phyloP scores from a whole-genome alignment of 768 basidiomycete species.

The Agaricus blazei region DNA sequence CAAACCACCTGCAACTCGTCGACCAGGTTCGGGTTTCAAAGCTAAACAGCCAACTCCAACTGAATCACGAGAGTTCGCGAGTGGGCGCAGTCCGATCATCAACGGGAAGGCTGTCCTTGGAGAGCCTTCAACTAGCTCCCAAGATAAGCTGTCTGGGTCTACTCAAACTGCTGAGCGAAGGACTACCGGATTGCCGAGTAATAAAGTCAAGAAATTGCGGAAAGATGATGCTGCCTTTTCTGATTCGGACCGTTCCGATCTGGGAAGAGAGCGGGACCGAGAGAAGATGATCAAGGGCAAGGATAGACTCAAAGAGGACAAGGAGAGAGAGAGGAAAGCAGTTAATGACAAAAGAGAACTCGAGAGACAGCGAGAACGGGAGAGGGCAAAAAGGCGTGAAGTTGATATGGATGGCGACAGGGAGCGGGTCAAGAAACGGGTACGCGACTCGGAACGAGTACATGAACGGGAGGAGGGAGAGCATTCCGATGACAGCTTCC shows the following conservation, averaged over 20 bases:
- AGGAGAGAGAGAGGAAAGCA: constrained; percentile 3
- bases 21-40: constrained; percentile 13
- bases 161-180: not conserved
- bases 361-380: constrained; percentile 17
- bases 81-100: constrained; percentile 6
- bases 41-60: constrained; percentile 8
- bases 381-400: constrained; percentile 14
- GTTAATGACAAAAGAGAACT: constrained; percentile 12
- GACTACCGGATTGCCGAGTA: not conserved
- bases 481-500: constrained; percentile 15
- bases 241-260: constrained; percentile 7
- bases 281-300: not conserved
- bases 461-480: constrained; percentile 22
- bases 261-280: constrained; percentile 16
- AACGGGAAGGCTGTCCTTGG: constrained; percentile 4
- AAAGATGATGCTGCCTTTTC: constrained; percentile 2
- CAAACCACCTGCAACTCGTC: constrained; percentile 7
- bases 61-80: not conserved
- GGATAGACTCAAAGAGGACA: constrained; percentile 14
- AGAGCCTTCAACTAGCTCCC: not conserved
- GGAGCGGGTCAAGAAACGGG: constrained; percentile 14
- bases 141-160: not conserved
- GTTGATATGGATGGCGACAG: constrained; percentile 9
- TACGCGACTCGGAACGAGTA: constrained; percentile 13
- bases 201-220: constrained; percentile 2